Evolutionary conservation across 169 alveolate species (phyloP), one percentile per base, ranked within the genome.

Genomic region (Cryptosporidium canis): DNA sequence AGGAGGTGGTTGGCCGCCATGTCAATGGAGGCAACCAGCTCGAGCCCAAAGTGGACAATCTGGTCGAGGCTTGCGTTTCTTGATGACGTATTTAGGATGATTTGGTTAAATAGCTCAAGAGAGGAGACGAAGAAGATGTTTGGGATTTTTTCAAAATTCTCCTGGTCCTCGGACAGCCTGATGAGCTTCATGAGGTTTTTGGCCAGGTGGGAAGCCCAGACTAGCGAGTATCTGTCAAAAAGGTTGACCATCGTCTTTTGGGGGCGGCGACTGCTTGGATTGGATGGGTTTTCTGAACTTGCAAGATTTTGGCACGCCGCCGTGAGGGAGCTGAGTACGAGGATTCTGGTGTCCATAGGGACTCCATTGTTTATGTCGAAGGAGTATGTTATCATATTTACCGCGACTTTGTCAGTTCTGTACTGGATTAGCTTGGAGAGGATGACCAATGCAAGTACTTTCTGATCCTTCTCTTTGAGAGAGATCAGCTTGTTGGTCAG

Each of bases 91-190:
- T 61, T 77, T 9, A 45, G 29, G 18, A 77, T 58, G 31, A 77
- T 77, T n/a, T 77, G 51, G 72, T 77, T 77, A 21, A 58, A 77
- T 39, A 77, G 72, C 27, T 77, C 87, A 3, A 77, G 37, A 5
- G 56, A 77, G 5, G 87, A 29, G 29, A 77, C 31, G 33, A 77
- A 58, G 51, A 58, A 77, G 18, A 77, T 77, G 29, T 55, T 58
- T 5, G 87, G 87, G 27, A 77, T 39, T 24, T 61, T 55, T 12
- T 77, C 87, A 29, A 35, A 61, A 39, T 39, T 3, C 14, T 56
- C 39, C 6, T 21, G 44, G 18, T 55, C 43, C 45, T 70, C 63
- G 27, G 87, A 77, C 1, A 39, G 65, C 16, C 27, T 35, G 5
- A 77, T 77, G 12, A 77, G 47, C 1, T 56, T 45, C 21, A 61